Conservation (phyloP, 1,284 basidiomycete species). For the Naganishia sp. region DNA sequence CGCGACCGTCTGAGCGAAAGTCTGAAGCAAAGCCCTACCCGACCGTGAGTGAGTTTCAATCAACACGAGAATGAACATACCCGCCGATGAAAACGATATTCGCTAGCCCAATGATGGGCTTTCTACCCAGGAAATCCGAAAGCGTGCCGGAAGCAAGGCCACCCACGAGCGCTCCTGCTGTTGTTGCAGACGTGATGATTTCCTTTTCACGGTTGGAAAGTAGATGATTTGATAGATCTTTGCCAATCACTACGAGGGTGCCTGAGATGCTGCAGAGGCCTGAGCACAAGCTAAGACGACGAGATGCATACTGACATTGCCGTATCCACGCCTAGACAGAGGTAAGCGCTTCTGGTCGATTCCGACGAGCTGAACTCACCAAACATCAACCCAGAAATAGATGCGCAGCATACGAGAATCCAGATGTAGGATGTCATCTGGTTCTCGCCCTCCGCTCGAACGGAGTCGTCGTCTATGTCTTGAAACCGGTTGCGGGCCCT, state of each 20-base stretch:
- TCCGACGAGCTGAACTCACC: constrained; percentile 49
- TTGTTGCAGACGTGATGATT: constrained; percentile 77
- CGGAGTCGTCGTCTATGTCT: neutral
- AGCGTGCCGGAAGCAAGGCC: constrained; percentile 69
- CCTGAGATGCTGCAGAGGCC: constrained; percentile 59
- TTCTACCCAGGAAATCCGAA: constrained; percentile 71
- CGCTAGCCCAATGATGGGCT: constrained; percentile 67
- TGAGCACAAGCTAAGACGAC: neutral
- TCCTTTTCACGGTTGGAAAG: constrained; percentile 71
- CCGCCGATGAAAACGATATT: constrained; percentile 75
- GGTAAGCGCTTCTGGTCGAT: neutral
- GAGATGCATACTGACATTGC: constrained; percentile 56
- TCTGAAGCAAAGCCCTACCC: constrained; percentile 52
- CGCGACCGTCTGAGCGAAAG: constrained; percentile 67
- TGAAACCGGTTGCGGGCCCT: neutral
- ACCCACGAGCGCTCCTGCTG: constrained; percentile 73
- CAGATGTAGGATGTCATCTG: neutral
- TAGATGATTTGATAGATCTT: constrained; percentile 63
- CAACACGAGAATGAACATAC: constrained; percentile 28
- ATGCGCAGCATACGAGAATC: neutral
- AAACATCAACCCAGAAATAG: constrained; percentile 73
- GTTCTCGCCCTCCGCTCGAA: neutral
- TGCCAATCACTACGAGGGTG: constrained; percentile 64
- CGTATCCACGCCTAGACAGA: constrained; percentile 61
- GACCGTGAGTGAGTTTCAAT: neutral